Evolutionary conservation across 108 stramenopile genomes (phyloP).

Genomic region (Nitzschia inconspicua): DNA sequence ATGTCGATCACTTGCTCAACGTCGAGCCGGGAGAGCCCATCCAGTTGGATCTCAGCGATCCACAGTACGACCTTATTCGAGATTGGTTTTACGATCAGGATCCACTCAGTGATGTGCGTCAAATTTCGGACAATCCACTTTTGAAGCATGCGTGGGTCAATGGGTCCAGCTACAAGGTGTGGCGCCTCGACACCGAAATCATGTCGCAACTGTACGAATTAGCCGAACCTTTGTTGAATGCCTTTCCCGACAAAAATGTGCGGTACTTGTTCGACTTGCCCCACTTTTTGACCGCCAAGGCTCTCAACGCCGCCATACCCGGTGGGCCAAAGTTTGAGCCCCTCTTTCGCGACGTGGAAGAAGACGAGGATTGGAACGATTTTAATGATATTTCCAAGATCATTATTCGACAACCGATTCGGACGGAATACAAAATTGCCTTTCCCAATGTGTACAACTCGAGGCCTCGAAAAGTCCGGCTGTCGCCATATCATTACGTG

Average conservation of each 20-base stretch:
- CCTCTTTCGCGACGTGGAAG: conserved; percentile 93
- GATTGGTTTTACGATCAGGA: conserved; percentile 87
- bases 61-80: conserved; percentile 54
- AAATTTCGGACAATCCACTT: conserved; percentile 37
- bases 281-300: conserved; percentile 97
- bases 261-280: conserved; percentile 93
- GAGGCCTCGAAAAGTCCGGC: conserved; percentile 87
- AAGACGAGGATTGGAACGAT: conserved; percentile 99
- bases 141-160: conserved; percentile 82
- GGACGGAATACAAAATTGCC: conserved; percentile 97
- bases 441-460: conserved; percentile 98
- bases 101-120: conserved; percentile 48
- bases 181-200: conserved; percentile 92
- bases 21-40: conserved; percentile 89
- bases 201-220: conserved; percentile 94
- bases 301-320: conserved; percentile 96
- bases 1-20: conserved; percentile 97
- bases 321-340: conserved; percentile 99
- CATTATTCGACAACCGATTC: conserved; percentile 95
- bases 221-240: conserved; percentile 90
- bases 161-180: conserved; percentile 91
- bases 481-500: conserved; percentile 91
- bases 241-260: conserved; percentile 86
- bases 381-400: conserved; percentile 99
- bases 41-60: conserved; percentile 57